Evolutionary conservation across 192 early-diverging fungal species (phyloP), one percentile per base, ranked within the genome.

Genomic region (Irineochytrium annulatum): DNA sequence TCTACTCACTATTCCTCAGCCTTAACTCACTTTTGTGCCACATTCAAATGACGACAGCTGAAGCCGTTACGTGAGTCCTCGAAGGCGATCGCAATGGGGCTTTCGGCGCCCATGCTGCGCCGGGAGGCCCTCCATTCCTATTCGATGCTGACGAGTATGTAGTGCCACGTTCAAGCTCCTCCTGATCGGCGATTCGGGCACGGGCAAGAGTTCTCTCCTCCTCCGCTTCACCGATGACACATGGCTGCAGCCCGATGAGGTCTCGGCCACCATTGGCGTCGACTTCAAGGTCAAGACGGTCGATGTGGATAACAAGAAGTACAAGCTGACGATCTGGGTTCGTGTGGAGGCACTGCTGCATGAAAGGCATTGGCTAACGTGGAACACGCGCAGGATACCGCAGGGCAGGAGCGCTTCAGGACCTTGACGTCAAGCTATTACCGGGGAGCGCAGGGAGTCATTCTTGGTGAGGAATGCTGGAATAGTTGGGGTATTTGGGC

Each of bases 341-440:
- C 55, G 0, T 63, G 58, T 60, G 53, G 48, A 49, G 8, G 31
- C 27, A 19, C 43, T 20, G 5, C 14, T 17, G 11, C 8, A 62
- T 31, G 5, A 1, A 65, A 24, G 32, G 57, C 24, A 26, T 58
- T 58, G 3, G 29, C 31, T 51, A 48, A 11, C 22, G 43, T 29
- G 2, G 6, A 63, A 31, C 17, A 48, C 16, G 20, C 5, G 14
- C 77, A 92, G 96, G 97, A 99, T 69, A 99, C 97, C 1, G 97
- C 97, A 11, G 97, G 97, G 35, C 97, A 99, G 71, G 97, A 99
- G 74, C 85, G 97, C 30, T 99, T 98, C 76, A 72, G 97, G 41
- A 98, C 97, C 0, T 75, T 99, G 52, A 99, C 97, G 22, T 95
- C 92, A 19, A 90, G 89, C 28, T 99, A 98, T 71, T 99, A 99